phyloP scores from a whole-genome alignment of 192 early-diverging fungal species.

The Phlyctochytrium arcticum region DNA sequence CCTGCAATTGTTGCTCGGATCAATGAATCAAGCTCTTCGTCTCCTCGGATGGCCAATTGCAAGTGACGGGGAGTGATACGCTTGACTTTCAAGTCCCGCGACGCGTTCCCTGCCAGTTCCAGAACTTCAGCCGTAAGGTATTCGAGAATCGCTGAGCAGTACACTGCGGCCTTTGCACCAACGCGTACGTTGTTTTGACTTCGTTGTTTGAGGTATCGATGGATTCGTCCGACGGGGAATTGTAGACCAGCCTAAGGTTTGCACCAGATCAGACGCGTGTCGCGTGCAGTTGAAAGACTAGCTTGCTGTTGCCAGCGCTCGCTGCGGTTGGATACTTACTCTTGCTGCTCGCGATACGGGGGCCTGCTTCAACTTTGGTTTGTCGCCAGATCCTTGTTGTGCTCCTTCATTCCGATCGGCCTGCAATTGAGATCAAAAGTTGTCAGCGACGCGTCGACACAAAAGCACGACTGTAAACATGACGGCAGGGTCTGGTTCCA shows the following conservation, averaged over 20 bases:
- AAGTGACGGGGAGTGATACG: constrained; percentile 86
- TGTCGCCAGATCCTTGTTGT: constrained; percentile 2
- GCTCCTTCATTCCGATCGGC: neutral
- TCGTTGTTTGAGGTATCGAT: constrained; percentile 82
- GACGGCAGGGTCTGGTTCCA: neutral
- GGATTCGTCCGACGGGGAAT: constrained; percentile 91
- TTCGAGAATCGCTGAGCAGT: constrained; percentile 87
- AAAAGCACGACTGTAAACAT: neutral
- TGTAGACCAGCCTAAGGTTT: constrained; percentile 49
- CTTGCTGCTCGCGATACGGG: constrained; percentile 33
- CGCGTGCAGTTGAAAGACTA: neutral
- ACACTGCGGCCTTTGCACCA: constrained; percentile 86
- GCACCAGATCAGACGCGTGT: neutral
- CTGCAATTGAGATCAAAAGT: neutral
- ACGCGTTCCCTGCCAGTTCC: constrained; percentile 89
- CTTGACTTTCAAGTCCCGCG: constrained; percentile 86
- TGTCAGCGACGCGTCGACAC: neutral
- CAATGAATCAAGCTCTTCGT: constrained; percentile 85
- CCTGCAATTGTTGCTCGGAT: constrained; percentile 89
- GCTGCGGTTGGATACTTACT: constrained; percentile 17
- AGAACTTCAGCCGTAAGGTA: constrained; percentile 91
- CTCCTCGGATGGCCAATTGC: constrained; percentile 87
- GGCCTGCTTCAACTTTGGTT: constrained; percentile 23
- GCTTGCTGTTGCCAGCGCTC: no score
- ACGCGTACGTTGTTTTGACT: constrained; percentile 78